Percentiles rank a stretch among this genome's conserved stretches.
These are phyloP conservation scores for Chlorella variabilis DNA, from an alignment of 163 green algal genomes.

Conservation along the genomic window DNA sequence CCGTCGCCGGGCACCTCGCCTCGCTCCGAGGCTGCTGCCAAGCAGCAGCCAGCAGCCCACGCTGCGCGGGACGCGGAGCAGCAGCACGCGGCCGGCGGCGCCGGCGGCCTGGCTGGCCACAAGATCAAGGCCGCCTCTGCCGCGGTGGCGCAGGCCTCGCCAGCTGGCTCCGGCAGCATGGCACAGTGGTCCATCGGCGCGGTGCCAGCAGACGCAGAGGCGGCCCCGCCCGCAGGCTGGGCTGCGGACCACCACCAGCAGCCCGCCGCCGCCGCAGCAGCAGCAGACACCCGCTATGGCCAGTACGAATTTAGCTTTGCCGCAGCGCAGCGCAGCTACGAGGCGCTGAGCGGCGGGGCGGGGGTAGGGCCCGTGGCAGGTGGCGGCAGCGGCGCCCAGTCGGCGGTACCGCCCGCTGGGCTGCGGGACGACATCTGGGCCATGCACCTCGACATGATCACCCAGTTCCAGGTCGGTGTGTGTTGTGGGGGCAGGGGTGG, in stretches of 20 bases:
- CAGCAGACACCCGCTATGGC: too few species aligned
- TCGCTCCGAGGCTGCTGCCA: too few species aligned
- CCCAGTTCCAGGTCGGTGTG: slow-evolving; percentile 53
- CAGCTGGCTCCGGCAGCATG: background rate
- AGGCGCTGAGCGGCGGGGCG: background rate
- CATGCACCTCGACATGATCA: slow-evolving; percentile 54
- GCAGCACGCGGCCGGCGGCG: background rate
- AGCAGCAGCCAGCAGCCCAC: too few species aligned
- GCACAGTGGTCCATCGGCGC: slow-evolving; percentile 3
- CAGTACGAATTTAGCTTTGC: slow-evolving; percentile 23
- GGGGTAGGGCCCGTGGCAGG: background rate
- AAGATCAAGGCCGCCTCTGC: slow-evolving; percentile 3
- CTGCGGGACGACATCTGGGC: slow-evolving; percentile 48
- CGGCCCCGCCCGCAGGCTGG: background rate
- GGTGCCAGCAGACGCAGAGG: background rate
- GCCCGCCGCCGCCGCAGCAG: background rate
- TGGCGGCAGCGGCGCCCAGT: background rate
- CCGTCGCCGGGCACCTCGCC: background rate
- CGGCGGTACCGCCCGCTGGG: background rate
- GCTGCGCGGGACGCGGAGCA: too few species aligned
- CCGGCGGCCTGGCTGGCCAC: background rate
- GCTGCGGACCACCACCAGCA: background rate
- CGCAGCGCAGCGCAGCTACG: slow-evolving; percentile 5
- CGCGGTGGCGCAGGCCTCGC: background rate
- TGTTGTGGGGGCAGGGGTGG: background rate